Conservation (phyloP, 1,284 basidiomycete genomes). For the Cystobasidium sp. region DNA sequence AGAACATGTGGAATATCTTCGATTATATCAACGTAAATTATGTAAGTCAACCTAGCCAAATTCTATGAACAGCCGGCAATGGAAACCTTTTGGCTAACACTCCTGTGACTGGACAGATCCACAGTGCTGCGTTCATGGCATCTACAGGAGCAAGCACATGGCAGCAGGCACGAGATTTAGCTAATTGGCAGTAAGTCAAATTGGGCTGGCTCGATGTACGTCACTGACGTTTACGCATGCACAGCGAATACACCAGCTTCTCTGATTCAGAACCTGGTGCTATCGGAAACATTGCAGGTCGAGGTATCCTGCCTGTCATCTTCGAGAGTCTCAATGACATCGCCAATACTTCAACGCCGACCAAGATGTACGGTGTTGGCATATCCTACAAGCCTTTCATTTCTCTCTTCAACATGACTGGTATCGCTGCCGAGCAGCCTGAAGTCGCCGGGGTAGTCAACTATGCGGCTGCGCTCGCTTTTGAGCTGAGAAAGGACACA, state of each 20-base stretch:
- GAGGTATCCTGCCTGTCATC: conserved; percentile 73
- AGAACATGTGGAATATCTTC: conserved; percentile 71
- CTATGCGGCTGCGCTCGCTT: conserved; percentile 74
- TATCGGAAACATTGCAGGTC: conserved; percentile 65
- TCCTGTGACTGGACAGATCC: conserved; percentile 61
- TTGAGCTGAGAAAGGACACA: conserved; percentile 71
- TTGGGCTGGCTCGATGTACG: conserved; percentile 72
- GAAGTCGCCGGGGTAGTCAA: conserved; percentile 69
- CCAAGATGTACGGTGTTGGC: conserved; percentile 71
- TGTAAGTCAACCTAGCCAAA: not conserved
- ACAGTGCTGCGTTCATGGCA: conserved; percentile 76
- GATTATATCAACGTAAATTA: conserved; percentile 55
- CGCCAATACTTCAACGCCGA: conserved; percentile 74
- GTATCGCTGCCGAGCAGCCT: conserved; percentile 58
- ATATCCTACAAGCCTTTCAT: conserved; percentile 88
- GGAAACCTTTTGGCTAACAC: not conserved
- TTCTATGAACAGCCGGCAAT: conserved; percentile 59
- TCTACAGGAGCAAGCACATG: conserved; percentile 72
- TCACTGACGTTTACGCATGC: conserved; percentile 57
- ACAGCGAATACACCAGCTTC: conserved; percentile 59
- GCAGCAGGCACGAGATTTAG: conserved; percentile 71
- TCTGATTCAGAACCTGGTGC: conserved; percentile 52
- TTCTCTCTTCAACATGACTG: conserved; percentile 78
- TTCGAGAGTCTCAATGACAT: conserved; percentile 72
- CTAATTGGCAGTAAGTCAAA: conserved; percentile 74